Percentiles rank a stretch among this genome's conserved stretches.
Evolutionary conservation across 306 rosid species (phyloP).

Genomic region (Rosa multiflora): DNA sequence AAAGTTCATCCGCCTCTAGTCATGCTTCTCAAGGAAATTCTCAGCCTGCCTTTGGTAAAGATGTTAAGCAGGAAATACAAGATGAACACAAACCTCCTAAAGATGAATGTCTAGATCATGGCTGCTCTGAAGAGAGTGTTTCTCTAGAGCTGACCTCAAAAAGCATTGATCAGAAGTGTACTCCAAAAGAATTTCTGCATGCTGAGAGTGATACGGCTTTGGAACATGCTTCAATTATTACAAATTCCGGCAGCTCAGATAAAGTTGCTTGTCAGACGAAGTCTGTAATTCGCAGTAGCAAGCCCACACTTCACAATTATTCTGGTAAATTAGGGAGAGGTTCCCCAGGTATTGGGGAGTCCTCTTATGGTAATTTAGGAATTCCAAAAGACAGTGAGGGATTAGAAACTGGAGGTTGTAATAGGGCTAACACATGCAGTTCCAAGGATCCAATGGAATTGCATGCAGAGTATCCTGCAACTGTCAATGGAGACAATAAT

Average conservation of each 20-base stretch:
- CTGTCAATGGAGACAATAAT: conserved; percentile 33
- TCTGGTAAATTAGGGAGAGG: conserved; percentile 42
- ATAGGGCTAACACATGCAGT: conserved; percentile 41
- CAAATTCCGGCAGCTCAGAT: conserved; percentile 38
- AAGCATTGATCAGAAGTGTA: conserved; percentile 40
- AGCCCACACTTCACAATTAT: conserved; percentile 33
- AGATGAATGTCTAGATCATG: conserved; percentile 42
- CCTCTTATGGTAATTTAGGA: conserved; percentile 46
- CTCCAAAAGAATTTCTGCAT: conserved; percentile 27
- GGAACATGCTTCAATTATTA: conserved; percentile 44
- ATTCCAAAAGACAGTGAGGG: conserved; percentile 29
- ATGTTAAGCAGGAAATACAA: conserved; percentile 42
- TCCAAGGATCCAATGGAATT: conserved; percentile 47
- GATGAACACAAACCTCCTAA: conserved; percentile 37
- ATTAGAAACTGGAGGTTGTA: conserved; percentile 38
- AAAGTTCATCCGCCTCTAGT: conserved; percentile 74
- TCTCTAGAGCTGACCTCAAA: conserved; percentile 36
- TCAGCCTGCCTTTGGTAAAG: conserved; percentile 38
- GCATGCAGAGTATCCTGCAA: conserved; percentile 42
- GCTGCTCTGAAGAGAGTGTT: conserved; percentile 50
- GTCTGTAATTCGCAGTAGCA: conserved; percentile 41
- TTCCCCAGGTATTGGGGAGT: conserved; percentile 39
- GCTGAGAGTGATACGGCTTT: conserved; percentile 39
- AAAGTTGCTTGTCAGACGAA: conserved; percentile 39
- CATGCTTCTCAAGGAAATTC: conserved; percentile 66